Base-by-base conservation (phyloP, 2,329 filamentous ascomycete genomes). In the Claviceps purpurea region DNA sequence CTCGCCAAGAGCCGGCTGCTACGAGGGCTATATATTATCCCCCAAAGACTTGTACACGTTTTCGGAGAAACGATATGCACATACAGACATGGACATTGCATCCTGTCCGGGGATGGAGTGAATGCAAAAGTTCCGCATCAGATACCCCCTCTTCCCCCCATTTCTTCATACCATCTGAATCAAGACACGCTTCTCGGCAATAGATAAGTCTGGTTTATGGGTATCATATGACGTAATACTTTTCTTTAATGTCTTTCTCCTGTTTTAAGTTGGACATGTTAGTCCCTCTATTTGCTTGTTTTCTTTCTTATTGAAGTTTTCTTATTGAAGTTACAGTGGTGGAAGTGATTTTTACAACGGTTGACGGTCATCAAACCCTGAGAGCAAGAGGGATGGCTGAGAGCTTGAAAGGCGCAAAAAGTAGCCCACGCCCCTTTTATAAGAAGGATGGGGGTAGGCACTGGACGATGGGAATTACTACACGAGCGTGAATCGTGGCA, bases 151-250 rank as follows among this genome's bases (percentile, higher is more conserved):
- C 16, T 18, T 18, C 8, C n/a, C n/a, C 39, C 20, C 40, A 11
- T 11, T 11, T 11, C 11, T 34, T 34, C 3, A 34, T 34, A 34
- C n/a, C 24, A 22, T n/a, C n/a, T 24, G 16, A 43, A 49, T 16
- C 39, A 16, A 40, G 24, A 43, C 57, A 64, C 58, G 62, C 56
- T 57, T 63, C 59, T 61, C 65, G 34, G 61, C 61, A 58, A 65
- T 69, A 69, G 64, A 68, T 60, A 61, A 59, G 58, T 58, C 57
- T 57, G 56, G 58, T 63, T 61, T 7, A 59, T 42, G 13, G 43
- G 44, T 49, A 47, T 53, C 45, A 51, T 43, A 55, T 56, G 52
- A 51, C 48, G 37, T 34, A 34, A 11, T 2, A 34, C 50, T 50
- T 55, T 53, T 55, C 47, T 47, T 45, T 57, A 18, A 24, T 14